Conservation (phyloP, 371 early-diverging fungal genomes). For the Umbelopsis sp. region DNA sequence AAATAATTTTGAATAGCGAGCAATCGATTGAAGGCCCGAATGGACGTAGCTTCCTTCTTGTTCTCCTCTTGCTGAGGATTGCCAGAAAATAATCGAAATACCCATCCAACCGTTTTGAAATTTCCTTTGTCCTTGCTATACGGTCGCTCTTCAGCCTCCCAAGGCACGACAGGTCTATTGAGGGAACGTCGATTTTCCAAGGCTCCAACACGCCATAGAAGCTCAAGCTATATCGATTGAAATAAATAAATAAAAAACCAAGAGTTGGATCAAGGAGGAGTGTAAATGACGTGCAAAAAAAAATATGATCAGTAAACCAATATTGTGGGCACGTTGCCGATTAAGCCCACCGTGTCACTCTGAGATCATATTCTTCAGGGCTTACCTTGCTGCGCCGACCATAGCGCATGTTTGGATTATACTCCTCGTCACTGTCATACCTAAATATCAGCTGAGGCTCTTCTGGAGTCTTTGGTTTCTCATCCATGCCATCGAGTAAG, state of each 20-base stretch:
- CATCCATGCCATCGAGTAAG: slow-evolving; percentile 55
- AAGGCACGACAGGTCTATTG: slow-evolving; percentile 65
- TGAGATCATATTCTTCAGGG: background rate
- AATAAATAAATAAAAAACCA: background rate
- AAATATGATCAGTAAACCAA: no score
- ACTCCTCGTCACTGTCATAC: slow-evolving; percentile 61
- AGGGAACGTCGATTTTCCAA: slow-evolving; percentile 55
- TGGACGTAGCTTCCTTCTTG: slow-evolving; percentile 64
- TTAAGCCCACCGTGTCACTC: no score
- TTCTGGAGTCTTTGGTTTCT: slow-evolving; percentile 65
- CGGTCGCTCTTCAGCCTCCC: slow-evolving; percentile 60
- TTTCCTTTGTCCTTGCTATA: slow-evolving; percentile 61
- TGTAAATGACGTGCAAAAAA: no score
- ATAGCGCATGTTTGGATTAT: slow-evolving; percentile 71
- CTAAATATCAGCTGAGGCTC: slow-evolving; percentile 75
- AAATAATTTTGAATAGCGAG: slow-evolving; percentile 68
- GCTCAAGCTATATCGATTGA: slow-evolving; percentile 47
- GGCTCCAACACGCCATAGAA: slow-evolving; percentile 70
- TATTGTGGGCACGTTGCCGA: no score
- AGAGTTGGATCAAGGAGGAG: no score
- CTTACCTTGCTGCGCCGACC: slow-evolving; percentile 73
- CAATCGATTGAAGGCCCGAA: slow-evolving; percentile 68
- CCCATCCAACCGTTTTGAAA: slow-evolving; percentile 72
- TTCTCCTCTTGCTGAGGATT: slow-evolving; percentile 69
- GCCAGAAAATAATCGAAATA: slow-evolving; percentile 69